Base-by-base conservation (phyloP, 441 rosid species). In the Lepidium campestre region DNA sequence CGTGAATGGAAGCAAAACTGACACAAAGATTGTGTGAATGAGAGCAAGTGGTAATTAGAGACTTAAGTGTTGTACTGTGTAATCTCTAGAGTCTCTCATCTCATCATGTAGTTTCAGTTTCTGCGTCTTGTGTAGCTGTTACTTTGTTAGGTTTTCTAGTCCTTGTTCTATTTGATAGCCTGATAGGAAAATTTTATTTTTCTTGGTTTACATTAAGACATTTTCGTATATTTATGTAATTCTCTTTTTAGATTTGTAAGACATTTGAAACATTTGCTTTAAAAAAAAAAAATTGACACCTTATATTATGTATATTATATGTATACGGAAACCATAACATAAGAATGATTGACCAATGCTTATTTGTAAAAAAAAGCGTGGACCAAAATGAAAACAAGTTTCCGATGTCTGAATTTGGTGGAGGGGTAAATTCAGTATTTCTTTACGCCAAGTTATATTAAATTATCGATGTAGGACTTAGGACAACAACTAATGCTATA, bases 1-100 rank as follows among this genome's bases (percentile, higher is more conserved):
- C 46, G 48, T 45, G 56, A 70, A 27, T 55, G 53, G 37, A 62
- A 46, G 48, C 50, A 62, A 62, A 54, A 18, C 25, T 45, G 57
- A 71, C 35, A 34, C 45, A 64, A 14, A 59, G 45, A 1, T 18
- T 37, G 59, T 48, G 58, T 67, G 40, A 57, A 25, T 45, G 29
- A 67, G 70, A 35, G 19, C 35, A 56, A 40, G 57, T 42, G 34
- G 45, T 39, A 22, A 44, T 18, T 27, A 34, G 55, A 17, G 37
- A 29, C 48, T 50, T 65, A n/a, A n/a, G n/a, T n/a, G n/a, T n/a
- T 12, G 63, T 60, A 60, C 34, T 47, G 53, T 73, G 73, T 74
- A 60, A 73, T 67, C 40, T 61, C 29, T 15, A 12, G 61, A 54
- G 73, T 61, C 14, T 46, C n/a, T n/a, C n/a, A n/a, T n/a, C n/a